A percentile compares a stretch with the other conserved stretches of the same genome.
Evolutionary conservation across 768 basidiomycete species (phyloP).

Genomic region (Phylloporus sp.): DNA sequence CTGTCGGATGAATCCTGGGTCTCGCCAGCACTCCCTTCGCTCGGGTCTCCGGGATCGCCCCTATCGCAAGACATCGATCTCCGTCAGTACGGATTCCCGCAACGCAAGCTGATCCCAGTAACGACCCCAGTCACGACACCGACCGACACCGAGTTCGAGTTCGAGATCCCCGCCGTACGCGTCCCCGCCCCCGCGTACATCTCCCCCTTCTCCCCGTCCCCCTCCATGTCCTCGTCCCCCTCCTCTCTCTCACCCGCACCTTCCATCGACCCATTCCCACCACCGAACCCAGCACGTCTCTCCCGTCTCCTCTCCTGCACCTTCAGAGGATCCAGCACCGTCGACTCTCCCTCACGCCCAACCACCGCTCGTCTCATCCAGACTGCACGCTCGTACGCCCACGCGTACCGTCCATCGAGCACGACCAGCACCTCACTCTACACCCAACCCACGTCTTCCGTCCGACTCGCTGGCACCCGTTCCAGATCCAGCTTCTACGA

Average conservation of each 20-base stretch:
- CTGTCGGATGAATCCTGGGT: constrained; percentile 28
- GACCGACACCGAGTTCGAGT: constrained; percentile 20
- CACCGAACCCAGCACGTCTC: constrained; percentile 8
- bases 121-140: constrained; percentile 18
- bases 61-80: constrained; percentile 11
- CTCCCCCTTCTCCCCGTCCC: constrained; percentile 18
- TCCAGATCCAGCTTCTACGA: constrained; percentile 17
- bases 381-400: constrained; percentile 14
- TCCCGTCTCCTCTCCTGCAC: constrained; percentile 24
- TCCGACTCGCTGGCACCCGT: constrained; percentile 7
- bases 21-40: constrained; percentile 10
- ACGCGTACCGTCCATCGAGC: constrained; percentile 13
- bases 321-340: constrained; percentile 6
- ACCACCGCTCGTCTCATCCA: constrained; percentile 17
- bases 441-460: constrained; percentile 2
- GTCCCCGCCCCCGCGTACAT: constrained; percentile 22
- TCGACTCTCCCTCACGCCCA: constrained; percentile 8
- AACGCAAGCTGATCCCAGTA: constrained; percentile 15
- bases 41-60: constrained; percentile 7
- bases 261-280: constrained; percentile 10
- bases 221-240: constrained; percentile 7
- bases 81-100: constrained; percentile 5
- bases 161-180: constrained; percentile 11
- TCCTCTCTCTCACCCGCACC: constrained; percentile 13
- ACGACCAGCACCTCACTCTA: constrained; percentile 14